Percentiles rank a stretch among this genome's conserved stretches.
These are phyloP conservation scores for Dispira parvispora DNA, from an alignment of 192 early-diverging fungal species.

Conservation along the genomic window DNA sequence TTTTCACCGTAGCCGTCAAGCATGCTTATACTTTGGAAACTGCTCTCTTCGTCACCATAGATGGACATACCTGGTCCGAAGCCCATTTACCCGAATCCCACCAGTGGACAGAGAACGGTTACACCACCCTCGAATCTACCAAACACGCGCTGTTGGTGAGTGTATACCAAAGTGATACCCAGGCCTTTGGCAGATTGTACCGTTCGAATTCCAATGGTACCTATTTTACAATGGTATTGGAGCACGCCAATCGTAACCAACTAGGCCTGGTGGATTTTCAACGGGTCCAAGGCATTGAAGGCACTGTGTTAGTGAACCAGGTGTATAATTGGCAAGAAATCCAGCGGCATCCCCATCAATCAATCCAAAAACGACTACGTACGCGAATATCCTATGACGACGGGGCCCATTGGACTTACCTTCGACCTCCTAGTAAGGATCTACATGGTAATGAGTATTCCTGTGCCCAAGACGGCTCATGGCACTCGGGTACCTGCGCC, in stretches of 20 bases:
- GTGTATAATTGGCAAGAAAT: conserved; percentile 62
- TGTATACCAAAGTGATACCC: conserved; percentile 27
- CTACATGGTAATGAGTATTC: conserved; percentile 31
- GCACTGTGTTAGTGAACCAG: conserved; percentile 74
- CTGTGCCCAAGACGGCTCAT: conserved; percentile 28
- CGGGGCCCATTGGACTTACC: conserved; percentile 53
- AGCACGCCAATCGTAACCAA: conserved; percentile 62
- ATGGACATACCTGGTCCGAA: conserved; percentile 46
- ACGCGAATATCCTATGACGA: conserved; percentile 78
- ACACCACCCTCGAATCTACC: conserved; percentile 75
- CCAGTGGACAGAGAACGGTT: conserved; percentile 42
- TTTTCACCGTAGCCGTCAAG: conserved; percentile 50
- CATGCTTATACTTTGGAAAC: conserved; percentile 32
- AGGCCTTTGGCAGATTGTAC: conserved; percentile 51
- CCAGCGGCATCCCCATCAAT: conserved; percentile 14
- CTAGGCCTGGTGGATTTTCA: conserved; percentile 81
- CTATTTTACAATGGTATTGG: conserved; percentile 58
- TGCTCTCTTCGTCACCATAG: conserved; percentile 42
- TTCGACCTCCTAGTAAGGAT: conserved; percentile 46
- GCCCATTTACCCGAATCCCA: conserved; percentile 38
- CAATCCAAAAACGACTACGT: conserved; percentile 36
- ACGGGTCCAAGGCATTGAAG: conserved; percentile 61
- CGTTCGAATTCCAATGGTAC: conserved; percentile 80
- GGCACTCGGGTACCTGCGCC: conserved; percentile 34
- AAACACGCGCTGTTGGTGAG: conserved; percentile 59